Evolutionary conservation across 2,329 filamentous ascomycete genomes (phyloP).

Genomic region (Microdochium nivale): DNA sequence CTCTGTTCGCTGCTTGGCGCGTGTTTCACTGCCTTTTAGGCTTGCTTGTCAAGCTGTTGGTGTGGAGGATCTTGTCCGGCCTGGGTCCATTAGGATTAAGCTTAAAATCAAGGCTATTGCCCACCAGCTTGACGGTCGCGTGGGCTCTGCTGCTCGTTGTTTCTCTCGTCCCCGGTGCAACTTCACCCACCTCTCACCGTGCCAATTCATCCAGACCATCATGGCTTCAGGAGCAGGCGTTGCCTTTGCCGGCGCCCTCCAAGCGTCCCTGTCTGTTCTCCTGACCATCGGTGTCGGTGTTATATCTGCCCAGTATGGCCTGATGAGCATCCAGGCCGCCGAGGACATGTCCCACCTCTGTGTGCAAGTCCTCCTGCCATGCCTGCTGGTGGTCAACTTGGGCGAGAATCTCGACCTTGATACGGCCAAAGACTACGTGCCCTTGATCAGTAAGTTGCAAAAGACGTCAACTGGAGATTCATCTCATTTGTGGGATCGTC

Average conservation of each 20-base stretch:
- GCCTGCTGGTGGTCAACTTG: slow-evolving; percentile 17
- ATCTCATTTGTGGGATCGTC: background rate
- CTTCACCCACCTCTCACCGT: background rate
- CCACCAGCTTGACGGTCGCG: background rate
- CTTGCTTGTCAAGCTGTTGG: too few species aligned
- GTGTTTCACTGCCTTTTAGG: too few species aligned
- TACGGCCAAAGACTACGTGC: slow-evolving; percentile 11
- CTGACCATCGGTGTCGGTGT: slow-evolving; percentile 17
- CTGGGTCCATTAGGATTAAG: background rate
- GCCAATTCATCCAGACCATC: too few species aligned
- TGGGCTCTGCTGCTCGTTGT: too few species aligned
- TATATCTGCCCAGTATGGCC: slow-evolving; percentile 10
- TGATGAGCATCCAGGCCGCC: slow-evolving; percentile 13
- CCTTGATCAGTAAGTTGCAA: slow-evolving; percentile 11
- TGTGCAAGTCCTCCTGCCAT: slow-evolving; percentile 19
- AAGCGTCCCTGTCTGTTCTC: slow-evolving; percentile 19
- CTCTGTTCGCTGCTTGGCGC: too few species aligned
- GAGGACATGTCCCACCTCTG: slow-evolving; percentile 18
- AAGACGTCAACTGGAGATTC: background rate
- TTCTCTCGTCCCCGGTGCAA: background rate
- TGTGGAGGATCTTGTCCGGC: background rate
- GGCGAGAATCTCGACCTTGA: slow-evolving; percentile 15
- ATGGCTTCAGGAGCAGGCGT: slow-evolving; percentile 11
- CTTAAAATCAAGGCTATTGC: background rate
- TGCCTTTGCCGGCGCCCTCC: slow-evolving; percentile 17